phyloP scores from a whole-genome alignment of 208 protist genomes.

The Naegleria fowleri region DNA sequence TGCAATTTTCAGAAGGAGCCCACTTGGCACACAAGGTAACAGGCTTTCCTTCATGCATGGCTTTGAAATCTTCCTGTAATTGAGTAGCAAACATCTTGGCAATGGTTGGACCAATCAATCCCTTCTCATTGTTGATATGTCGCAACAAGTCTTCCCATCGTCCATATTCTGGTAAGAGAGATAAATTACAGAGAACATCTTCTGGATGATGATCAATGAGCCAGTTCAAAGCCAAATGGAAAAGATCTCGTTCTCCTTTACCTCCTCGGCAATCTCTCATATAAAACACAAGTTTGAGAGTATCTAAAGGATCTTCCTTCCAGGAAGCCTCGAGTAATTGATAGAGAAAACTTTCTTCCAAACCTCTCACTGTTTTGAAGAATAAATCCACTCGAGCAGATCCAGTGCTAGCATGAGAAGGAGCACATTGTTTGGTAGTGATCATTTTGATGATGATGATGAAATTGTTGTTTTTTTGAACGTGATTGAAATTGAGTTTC shows the following conservation, averaged over 20 bases:
- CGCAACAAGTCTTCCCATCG: constrained; percentile 35
- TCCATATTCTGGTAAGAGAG: constrained; percentile 35
- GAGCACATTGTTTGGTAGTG: neutral
- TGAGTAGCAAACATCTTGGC: constrained; percentile 24
- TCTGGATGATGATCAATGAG: constrained; percentile 6
- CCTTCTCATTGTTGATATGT: constrained; percentile 23
- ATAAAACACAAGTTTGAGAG: constrained; percentile 38
- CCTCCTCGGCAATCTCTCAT: constrained; percentile 37
- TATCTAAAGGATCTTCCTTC: constrained; percentile 31
- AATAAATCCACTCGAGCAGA: constrained; percentile 37
- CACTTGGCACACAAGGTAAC: constrained; percentile 37
- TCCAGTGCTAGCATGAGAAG: neutral
- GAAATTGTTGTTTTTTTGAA: neutral
- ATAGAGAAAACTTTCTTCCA: neutral
- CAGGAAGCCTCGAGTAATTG: constrained; percentile 27
- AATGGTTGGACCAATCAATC: neutral
- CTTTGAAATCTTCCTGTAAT: constrained; percentile 19
- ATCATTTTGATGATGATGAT: neutral
- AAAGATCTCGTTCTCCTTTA: constrained; percentile 35
- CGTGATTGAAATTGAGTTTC: neutral
- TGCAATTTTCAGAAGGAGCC: constrained; percentile 28
- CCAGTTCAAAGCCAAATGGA: constrained; percentile 28
- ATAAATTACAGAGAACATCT: constrained; percentile 29
- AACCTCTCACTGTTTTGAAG: constrained; percentile 32
- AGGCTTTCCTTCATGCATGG: constrained; percentile 26